Percentiles rank a stretch among this genome's conserved stretches.
phyloP scores from a whole-genome alignment of 345 rosid genomes.

The Limnanthes douglasii region DNA sequence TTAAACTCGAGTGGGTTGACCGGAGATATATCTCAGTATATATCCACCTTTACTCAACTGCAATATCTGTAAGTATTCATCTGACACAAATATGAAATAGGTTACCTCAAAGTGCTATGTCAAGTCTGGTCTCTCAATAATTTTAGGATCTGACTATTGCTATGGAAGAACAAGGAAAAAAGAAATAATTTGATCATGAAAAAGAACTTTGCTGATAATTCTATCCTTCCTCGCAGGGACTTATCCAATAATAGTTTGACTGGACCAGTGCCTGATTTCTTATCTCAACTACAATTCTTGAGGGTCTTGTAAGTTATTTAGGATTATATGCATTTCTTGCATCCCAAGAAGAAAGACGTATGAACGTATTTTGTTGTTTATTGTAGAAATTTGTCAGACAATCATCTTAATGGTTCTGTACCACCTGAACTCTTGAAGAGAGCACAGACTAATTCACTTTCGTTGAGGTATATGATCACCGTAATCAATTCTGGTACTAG shows the following conservation, averaged over 20 bases:
- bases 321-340: too few species aligned
- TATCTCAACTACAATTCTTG: conserved; percentile 18
- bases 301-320: conserved; percentile 24
- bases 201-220: too few species aligned
- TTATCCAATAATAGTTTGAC: conserved; percentile 29
- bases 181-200: too few species aligned
- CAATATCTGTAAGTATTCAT: conserved; percentile 27
- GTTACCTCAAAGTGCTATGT: too few species aligned
- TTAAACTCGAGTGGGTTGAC: conserved; percentile 20
- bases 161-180: neutral
- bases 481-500: too few species aligned
- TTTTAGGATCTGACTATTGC: neutral
- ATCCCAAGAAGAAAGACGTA: too few species aligned
- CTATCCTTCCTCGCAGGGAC: conserved; percentile 41
- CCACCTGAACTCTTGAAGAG: conserved; percentile 15
- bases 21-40: conserved; percentile 15
- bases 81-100: too few species aligned
- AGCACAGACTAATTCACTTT: conserved; percentile 4
- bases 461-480: conserved; percentile 26
- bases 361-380: too few species aligned
- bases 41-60: conserved; percentile 16
- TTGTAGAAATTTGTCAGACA: conserved; percentile 25
- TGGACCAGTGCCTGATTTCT: conserved; percentile 30
- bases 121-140: too few species aligned
- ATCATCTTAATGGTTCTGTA: conserved; percentile 26